Conservation (phyloP, 331 rosid species). For the Erythrophleum ivorense region DNA sequence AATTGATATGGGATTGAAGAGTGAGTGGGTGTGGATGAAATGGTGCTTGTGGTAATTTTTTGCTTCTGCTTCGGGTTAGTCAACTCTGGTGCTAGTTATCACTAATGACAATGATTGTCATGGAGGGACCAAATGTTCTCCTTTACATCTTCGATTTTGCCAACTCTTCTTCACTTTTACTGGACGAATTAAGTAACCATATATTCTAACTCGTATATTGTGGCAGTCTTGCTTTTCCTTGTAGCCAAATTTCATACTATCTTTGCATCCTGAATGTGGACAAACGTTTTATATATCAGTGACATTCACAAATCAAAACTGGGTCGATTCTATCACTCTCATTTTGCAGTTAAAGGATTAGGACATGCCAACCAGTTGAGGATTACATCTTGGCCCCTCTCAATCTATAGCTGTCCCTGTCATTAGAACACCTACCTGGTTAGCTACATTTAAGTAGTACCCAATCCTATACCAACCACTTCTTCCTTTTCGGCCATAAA, state of each 20-base stretch:
- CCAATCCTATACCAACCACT: neutral
- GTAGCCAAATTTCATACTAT: neutral
- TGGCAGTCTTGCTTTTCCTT: too few relatives aligned
- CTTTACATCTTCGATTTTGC: neutral
- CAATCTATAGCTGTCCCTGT: neutral
- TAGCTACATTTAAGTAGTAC: neutral
- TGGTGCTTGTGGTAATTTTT: slow-evolving; percentile 6
- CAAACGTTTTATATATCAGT: neutral
- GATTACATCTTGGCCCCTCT: neutral
- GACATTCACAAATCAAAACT: neutral
- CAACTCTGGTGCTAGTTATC: slow-evolving; percentile 17
- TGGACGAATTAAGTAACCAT: neutral
- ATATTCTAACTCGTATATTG: neutral
- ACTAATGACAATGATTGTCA: slow-evolving; percentile 9
- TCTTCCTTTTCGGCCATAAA: slow-evolving; percentile 7
- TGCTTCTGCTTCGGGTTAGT: slow-evolving; percentile 35
- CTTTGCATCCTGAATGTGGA: neutral
- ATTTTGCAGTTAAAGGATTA: neutral
- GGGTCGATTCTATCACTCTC: neutral
- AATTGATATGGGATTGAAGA: slow-evolving; percentile 11
- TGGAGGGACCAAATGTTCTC: slow-evolving; percentile 27
- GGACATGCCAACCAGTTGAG: neutral
- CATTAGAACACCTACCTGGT: neutral
- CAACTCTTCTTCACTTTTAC: neutral
- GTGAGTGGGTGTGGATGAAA: slow-evolving; percentile 23